Evolutionary conservation across 208 protist species (phyloP).

Genomic region (Porcisia deanei): DNA sequence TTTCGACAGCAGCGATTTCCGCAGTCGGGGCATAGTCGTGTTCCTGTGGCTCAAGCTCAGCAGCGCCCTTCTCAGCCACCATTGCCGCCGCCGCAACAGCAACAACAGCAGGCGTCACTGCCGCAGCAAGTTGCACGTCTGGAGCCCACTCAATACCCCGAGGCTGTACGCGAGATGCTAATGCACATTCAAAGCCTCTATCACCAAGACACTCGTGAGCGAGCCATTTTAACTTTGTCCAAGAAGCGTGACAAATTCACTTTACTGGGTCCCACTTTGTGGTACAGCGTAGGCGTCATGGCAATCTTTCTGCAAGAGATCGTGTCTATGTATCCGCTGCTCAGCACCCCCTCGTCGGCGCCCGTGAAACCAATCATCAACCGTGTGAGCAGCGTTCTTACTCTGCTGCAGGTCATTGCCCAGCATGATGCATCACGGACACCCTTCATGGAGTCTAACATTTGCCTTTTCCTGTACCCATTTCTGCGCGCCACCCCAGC

Average conservation of each 20-base stretch:
- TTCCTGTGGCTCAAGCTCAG: constrained; percentile 7
- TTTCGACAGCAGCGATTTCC: constrained; percentile 5
- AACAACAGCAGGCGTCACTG: constrained; percentile 15
- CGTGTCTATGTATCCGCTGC: constrained; percentile 97
- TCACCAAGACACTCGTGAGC: constrained; percentile 82
- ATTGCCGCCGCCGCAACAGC: constrained; percentile 10
- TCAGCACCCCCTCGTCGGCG: constrained; percentile 71
- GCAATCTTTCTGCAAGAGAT: constrained; percentile 98
- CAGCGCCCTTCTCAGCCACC: constrained; percentile 3
- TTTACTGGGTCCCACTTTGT: constrained; percentile 96
- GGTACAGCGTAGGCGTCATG: constrained; percentile 98
- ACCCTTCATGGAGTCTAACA: constrained; percentile 98
- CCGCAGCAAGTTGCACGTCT: constrained; percentile 19
- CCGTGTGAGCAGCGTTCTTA: constrained; percentile 98
- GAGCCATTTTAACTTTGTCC: constrained; percentile 93
- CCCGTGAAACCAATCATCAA: constrained; percentile 81
- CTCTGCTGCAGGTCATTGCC: constrained; percentile 98
- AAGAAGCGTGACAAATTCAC: constrained; percentile 95
- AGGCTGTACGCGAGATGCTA: constrained; percentile 35
- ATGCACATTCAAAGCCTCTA: constrained; percentile 66
- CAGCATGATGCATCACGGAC: constrained; percentile 96
- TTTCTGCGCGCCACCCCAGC: constrained; percentile 97
- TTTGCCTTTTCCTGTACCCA: constrained; percentile 99
- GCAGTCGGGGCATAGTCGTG: constrained; percentile 1
- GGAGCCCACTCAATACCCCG: constrained; percentile 29